A percentile compares a stretch with the other conserved stretches of the same genome.
Evolutionary conservation across 352 stramenopile species (phyloP).

Genomic region (Halophytophthora batemanensis): DNA sequence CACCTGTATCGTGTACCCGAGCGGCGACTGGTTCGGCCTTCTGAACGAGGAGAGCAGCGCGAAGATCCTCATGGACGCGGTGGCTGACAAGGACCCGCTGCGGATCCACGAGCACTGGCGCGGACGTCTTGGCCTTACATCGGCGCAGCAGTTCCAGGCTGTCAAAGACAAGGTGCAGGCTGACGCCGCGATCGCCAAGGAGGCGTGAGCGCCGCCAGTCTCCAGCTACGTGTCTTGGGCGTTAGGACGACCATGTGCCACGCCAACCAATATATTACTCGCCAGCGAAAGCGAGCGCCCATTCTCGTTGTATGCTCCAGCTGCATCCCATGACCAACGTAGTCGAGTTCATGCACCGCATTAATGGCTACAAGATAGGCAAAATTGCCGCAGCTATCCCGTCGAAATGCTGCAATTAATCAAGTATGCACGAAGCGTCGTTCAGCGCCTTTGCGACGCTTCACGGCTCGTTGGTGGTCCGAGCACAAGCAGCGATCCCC

Average conservation of each 20-base stretch:
- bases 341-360: no score
- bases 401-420: no score
- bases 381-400: no score
- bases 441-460: no score
- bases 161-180: slow-evolving; percentile 27
- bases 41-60: slow-evolving; percentile 58
- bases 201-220: slow-evolving; percentile 10
- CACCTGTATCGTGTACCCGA: slow-evolving; percentile 72
- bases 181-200: slow-evolving; percentile 10
- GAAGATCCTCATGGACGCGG: slow-evolving; percentile 33
- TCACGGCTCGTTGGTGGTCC: no score
- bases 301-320: no score
- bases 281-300: no score
- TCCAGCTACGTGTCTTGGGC: background rate
- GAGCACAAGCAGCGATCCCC: background rate
- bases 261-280: background rate
- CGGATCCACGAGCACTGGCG: slow-evolving; percentile 55
- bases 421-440: no score
- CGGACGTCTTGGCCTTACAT: slow-evolving; percentile 52
- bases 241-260: background rate
- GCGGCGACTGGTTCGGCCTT: slow-evolving; percentile 73
- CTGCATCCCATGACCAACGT: no score
- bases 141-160: slow-evolving; percentile 44
- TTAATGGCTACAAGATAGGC: no score
- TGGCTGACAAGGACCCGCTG: slow-evolving; percentile 41